These are phyloP conservation scores for Nemania serpens DNA, from an alignment of 2,329 filamentous ascomycete species.

Conservation along the genomic window DNA sequence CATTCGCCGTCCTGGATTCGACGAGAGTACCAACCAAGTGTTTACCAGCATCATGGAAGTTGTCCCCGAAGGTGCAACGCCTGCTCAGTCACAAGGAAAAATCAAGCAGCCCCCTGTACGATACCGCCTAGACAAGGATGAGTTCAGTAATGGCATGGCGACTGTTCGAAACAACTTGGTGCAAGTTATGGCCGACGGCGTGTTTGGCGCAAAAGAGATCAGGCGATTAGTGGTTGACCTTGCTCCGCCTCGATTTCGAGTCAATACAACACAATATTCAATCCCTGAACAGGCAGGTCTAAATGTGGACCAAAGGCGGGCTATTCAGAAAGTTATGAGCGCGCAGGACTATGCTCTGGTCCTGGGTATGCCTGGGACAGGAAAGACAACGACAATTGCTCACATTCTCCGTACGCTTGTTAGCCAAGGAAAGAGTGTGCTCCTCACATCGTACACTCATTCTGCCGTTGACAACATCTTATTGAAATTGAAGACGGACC, in stretches of 20 bases:
- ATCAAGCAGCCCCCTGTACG: slow-evolving; percentile 61
- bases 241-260: slow-evolving; percentile 73
- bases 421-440: slow-evolving; percentile 86
- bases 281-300: slow-evolving; percentile 68
- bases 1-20: slow-evolving; percentile 74
- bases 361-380: slow-evolving; percentile 96
- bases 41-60: slow-evolving; percentile 95
- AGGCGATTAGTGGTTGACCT: slow-evolving; percentile 82
- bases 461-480: slow-evolving; percentile 98
- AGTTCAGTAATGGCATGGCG: slow-evolving; percentile 98
- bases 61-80: slow-evolving; percentile 57
- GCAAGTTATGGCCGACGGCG: slow-evolving; percentile 82
- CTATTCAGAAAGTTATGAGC: slow-evolving; percentile 94
- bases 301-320: slow-evolving; percentile 84
- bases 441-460: slow-evolving; percentile 95
- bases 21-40: slow-evolving; percentile 76
- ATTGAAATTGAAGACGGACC: slow-evolving; percentile 82
- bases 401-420: slow-evolving; percentile 93
- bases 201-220: slow-evolving; percentile 72
- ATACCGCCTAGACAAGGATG: slow-evolving; percentile 94
- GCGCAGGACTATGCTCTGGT: slow-evolving; percentile 96
- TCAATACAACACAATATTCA: slow-evolving; percentile 64
- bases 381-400: slow-evolving; percentile 97
- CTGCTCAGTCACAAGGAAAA: slow-evolving; percentile 56
- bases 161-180: slow-evolving; percentile 92